phyloP scores from a whole-genome alignment of 2,329 filamentous ascomycete genomes.

The Fusarium camptoceras region DNA sequence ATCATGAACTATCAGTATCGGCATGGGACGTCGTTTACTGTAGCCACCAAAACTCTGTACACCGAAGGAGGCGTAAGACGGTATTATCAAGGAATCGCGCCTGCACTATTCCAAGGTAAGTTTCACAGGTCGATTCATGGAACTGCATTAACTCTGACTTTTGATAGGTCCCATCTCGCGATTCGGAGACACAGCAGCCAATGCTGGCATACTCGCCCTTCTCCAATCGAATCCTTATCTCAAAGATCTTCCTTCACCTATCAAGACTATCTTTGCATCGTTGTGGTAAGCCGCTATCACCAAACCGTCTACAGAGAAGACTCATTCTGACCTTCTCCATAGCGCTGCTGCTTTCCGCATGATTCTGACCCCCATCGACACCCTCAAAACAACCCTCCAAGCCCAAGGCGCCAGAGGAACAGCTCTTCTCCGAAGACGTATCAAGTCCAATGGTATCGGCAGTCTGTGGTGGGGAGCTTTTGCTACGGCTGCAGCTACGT shows the following conservation, averaged over 20 bases:
- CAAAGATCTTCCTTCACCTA: constrained; percentile 55
- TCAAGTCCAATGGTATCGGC: constrained; percentile 58
- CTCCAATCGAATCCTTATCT: constrained; percentile 61
- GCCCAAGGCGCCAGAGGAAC: constrained; percentile 59
- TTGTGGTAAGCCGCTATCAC: constrained; percentile 50
- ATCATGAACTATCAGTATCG: constrained; percentile 66
- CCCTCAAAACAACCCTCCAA: constrained; percentile 63
- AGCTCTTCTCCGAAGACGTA: constrained; percentile 56
- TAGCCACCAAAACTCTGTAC: constrained; percentile 56
- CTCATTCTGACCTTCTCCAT: not conserved
- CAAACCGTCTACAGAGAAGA: fast-evolving
- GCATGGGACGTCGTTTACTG: constrained; percentile 56
- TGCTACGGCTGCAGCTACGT: constrained; percentile 61
- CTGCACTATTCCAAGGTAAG: constrained; percentile 60
- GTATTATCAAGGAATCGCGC: constrained; percentile 60
- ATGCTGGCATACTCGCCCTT: constrained; percentile 61
- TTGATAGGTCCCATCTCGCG: constrained; percentile 56
- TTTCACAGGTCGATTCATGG: fast-evolving
- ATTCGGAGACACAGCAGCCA: constrained; percentile 63
- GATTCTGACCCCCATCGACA: constrained; percentile 61
- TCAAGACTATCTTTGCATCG: constrained; percentile 61
- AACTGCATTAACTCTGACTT: not conserved
- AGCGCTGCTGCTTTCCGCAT: constrained; percentile 61
- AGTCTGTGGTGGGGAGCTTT: constrained; percentile 64
- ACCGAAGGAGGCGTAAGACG: constrained; percentile 55